Conservation (phyloP, 2,329 filamentous ascomycete genomes). For the Xylariaceae sp. region DNA sequence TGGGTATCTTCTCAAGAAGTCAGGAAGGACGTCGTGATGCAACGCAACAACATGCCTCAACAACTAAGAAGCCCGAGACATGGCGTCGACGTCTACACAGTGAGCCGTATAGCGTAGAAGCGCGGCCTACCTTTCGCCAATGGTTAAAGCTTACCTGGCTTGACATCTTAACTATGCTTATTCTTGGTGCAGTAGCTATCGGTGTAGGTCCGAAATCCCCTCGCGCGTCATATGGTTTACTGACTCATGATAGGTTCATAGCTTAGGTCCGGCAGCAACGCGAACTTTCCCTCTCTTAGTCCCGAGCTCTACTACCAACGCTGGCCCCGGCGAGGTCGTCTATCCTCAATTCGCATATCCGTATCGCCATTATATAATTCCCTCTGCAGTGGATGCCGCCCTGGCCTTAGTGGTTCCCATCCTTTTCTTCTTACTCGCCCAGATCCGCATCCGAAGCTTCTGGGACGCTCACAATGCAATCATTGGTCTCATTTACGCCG, state of each 20-base stretch:
- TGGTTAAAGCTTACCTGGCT: constrained; percentile 63
- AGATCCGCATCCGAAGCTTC: constrained; percentile 59
- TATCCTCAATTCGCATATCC: constrained; percentile 68
- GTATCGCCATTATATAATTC: constrained; percentile 62
- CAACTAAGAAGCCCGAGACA: not conserved
- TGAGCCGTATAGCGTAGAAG: constrained; percentile 19
- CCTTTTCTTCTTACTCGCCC: constrained; percentile 56
- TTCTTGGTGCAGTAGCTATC: constrained; percentile 50
- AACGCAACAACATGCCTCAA: not conserved
- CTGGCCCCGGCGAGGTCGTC: constrained; percentile 60
- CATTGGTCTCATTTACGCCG: constrained; percentile 62
- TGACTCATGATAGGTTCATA: constrained; percentile 23
- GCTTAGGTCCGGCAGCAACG: constrained; percentile 48
- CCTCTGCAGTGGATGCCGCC: constrained; percentile 60
- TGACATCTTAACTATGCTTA: constrained; percentile 61
- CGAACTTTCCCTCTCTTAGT: constrained; percentile 67
- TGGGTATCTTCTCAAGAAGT: constrained; percentile 17
- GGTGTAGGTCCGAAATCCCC: constrained; percentile 30
- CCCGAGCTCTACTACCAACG: constrained; percentile 55
- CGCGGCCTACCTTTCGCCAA: constrained; percentile 36
- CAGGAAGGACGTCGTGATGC: constrained; percentile 7
- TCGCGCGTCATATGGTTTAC: not conserved
- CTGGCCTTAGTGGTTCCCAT: constrained; percentile 62
- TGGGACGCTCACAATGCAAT: constrained; percentile 66
- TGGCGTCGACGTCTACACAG: not conserved